Base-by-base conservation (phyloP, 176 grass and related monocot species). In the Saccharum officinarum region DNA sequence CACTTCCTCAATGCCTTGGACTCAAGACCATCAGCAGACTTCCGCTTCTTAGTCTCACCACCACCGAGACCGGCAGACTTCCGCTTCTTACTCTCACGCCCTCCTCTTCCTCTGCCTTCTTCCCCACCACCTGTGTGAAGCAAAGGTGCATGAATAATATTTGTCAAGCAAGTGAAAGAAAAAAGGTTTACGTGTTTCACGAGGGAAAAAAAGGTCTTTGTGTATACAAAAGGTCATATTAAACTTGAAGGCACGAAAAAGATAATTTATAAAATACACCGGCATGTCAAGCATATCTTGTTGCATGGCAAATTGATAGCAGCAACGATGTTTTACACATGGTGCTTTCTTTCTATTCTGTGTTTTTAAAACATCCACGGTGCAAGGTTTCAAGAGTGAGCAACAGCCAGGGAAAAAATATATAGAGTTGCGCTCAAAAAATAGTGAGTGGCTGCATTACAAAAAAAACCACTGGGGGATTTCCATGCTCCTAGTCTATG, bases 71-170 rank as follows among this genome's bases (percentile, higher is more conserved):
- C n/a, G n/a, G n/a, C n/a, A n/a, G n/a, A n/a, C n/a, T n/a, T n/a
- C n/a, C 52, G 18, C 52, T 55, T 55, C 64, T 41, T 69, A 33
- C 2, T 67, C 31, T 10, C 28, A 11, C 22, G 7, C 4, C 1
- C 20, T 69, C 8, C 46, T 16, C 46, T 22, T 76, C 13, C 36
- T 16, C 46, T 22, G 4, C 2, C 45, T 72, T 79, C 67, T 18
- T 45, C 59, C 45, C 34, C 59, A 12, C n/a, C 20, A 79, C 49
- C 87, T 84, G 81, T 84, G 81, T 45, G 72, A 73, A 33, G 4
- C 50, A 67, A 36, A 38, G 10, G n/a, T 40, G 13, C 7, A 52
- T 8, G 4, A n/a, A 77, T 3, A 13, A 6, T 26, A 10, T 38
- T 39, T 11, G 6, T 22, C 17, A 23, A 49, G 70, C 7, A 10